phyloP scores from a whole-genome alignment of 768 basidiomycete genomes.

The Tylopilus sp. region DNA sequence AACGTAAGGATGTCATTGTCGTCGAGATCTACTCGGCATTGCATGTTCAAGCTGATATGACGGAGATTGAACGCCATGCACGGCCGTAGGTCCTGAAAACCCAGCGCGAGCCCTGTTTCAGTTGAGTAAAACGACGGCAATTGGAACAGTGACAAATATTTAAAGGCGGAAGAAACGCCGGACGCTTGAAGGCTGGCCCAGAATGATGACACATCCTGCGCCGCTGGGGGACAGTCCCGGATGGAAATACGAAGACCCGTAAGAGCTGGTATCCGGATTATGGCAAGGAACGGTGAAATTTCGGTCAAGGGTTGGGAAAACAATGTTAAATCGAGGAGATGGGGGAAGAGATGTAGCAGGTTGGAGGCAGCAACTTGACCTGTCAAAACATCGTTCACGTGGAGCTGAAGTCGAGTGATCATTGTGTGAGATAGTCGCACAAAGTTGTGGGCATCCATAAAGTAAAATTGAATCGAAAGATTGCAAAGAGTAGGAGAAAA shows the following conservation, averaged over 20 bases:
- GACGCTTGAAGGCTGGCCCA: background rate
- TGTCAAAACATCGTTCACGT: no score
- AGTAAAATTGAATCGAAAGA: background rate
- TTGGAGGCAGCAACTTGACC: background rate
- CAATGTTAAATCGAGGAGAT: background rate
- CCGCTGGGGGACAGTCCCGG: background rate
- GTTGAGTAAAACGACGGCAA: no score
- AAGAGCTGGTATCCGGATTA: background rate
- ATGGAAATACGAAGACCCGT: rapidly evolving
- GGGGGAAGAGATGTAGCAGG: background rate
- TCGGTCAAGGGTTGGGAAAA: background rate
- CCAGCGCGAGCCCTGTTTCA: no score
- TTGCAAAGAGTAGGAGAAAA: background rate
- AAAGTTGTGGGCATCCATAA: background rate
- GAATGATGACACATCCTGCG: background rate
- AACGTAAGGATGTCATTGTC: background rate
- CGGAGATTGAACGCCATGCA: background rate
- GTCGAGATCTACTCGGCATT: background rate
- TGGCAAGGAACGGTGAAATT: background rate
- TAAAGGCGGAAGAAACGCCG: background rate
- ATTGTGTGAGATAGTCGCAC: background rate
- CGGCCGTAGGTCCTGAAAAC: background rate
- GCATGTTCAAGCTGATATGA: background rate
- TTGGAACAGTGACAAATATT: background rate
- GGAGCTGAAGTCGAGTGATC: background rate